A percentile compares a stretch with the other conserved stretches of the same genome.
Evolutionary conservation across 306 rosid species (phyloP).

Genomic region (Pueraria montana): DNA sequence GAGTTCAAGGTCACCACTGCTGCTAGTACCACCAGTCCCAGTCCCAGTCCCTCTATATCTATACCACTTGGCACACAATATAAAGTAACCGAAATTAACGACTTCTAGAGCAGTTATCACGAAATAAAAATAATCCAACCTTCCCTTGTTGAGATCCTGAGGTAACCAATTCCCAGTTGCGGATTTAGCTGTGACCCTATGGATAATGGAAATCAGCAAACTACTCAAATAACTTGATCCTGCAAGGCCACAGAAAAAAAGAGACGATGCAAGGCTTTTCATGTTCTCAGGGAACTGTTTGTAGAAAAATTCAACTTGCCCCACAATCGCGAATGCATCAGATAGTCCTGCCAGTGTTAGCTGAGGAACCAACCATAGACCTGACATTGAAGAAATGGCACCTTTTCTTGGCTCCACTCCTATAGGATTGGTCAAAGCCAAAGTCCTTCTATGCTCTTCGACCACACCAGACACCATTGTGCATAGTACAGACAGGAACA

Average conservation of each 20-base stretch:
- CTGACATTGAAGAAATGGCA: constrained; percentile 82
- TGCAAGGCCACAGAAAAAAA: constrained; percentile 61
- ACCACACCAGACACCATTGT: constrained; percentile 68
- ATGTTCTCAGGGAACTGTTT: constrained; percentile 95
- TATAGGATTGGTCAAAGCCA: constrained; percentile 59
- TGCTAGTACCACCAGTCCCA: too few species aligned
- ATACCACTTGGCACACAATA: constrained; percentile 71
- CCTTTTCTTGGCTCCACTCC: constrained; percentile 74
- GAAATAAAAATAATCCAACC: constrained; percentile 67
- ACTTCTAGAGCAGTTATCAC: constrained; percentile 54
- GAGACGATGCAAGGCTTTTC: constrained; percentile 88
- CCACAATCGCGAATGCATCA: constrained; percentile 67
- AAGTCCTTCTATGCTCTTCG: constrained; percentile 59
- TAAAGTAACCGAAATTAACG: constrained; percentile 58
- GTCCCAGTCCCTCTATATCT: constrained; percentile 65
- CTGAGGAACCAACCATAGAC: constrained; percentile 85
- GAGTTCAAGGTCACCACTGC: constrained; percentile 7
- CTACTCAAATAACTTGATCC: constrained; percentile 60
- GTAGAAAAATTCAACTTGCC: constrained; percentile 83
- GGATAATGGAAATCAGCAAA: constrained; percentile 53
- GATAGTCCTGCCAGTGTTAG: constrained; percentile 63
- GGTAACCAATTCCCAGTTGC: constrained; percentile 55
- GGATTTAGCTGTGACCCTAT: constrained; percentile 25
- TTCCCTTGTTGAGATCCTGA: constrained; percentile 69
- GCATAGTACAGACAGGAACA: constrained; percentile 56